Percentiles rank a stretch among this genome's conserved stretches.
Conservation (phyloP, 2,329 filamentous ascomycete species). For the Dactylonectria macrodidyma region DNA sequence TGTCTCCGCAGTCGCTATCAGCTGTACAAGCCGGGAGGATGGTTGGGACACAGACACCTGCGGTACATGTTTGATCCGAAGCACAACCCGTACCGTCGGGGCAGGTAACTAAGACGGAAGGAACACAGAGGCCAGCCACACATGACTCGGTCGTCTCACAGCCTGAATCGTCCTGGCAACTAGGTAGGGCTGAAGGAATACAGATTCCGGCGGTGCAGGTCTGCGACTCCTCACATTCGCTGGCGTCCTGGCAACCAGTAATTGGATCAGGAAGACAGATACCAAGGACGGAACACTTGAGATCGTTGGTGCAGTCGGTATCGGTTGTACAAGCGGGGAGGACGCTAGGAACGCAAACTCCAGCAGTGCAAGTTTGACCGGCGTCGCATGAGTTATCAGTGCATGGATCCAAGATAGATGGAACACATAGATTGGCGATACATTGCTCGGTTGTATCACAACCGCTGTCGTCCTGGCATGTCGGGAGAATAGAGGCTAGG, state of each 20-base stretch:
- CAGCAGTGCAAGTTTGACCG: constrained; percentile 1
- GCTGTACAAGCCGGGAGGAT: constrained; percentile 8
- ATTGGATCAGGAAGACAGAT: constrained; percentile 4
- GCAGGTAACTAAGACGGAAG: constrained; percentile 8
- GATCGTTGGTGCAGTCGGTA: not conserved
- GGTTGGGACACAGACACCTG: constrained; percentile 18
- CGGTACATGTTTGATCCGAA: constrained; percentile 16
- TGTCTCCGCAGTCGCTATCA: constrained; percentile 2
- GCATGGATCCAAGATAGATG: not conserved
- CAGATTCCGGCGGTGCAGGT: constrained; percentile 8
- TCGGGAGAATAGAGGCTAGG: not conserved
- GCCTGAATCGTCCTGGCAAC: not conserved
- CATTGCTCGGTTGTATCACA: not conserved
- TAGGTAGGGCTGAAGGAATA: not conserved
- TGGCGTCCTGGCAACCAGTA: not conserved
- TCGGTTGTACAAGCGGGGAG: not conserved
- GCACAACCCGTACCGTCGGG: constrained; percentile 3
- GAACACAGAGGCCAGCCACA: constrained; percentile 11
- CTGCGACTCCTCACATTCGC: not conserved
- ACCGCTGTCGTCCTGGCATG: not conserved
- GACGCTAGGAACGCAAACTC: constrained; percentile 15
- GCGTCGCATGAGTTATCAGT: not conserved
- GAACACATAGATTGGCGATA: not conserved
- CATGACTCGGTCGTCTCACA: not conserved
- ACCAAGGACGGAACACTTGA: constrained; percentile 7